Base-by-base conservation (phyloP, 2,329 filamentous ascomycete genomes). In the Botrytis aclada region DNA sequence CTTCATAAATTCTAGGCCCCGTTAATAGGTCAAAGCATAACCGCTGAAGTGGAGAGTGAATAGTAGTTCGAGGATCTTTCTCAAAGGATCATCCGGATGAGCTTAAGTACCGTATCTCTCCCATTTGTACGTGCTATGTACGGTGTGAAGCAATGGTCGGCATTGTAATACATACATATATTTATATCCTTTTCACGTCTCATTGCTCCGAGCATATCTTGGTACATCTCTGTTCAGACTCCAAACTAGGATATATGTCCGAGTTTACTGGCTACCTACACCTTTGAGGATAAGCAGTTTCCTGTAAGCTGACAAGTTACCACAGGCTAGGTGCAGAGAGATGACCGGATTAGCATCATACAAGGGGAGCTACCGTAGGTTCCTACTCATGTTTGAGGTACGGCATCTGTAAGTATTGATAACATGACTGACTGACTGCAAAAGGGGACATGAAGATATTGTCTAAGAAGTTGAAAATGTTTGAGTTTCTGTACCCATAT, bases 41-140 rank as follows among this genome's bases (percentile, higher is more conserved):
- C 47, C 70, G 70, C 70, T 47, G 70, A 69, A 67, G 70, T 72
- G 70, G 70, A 72, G 70, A 67, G n/a, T 3, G 18, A 14, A 39
- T 22, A 29, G n/a, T 5, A 39, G 34, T n/a, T 20, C 18, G 69
- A 41, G 25, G 56, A 64, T 64, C 43, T 14, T 39, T 34, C 20
- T 54, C 16, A 22, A 25, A 37, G 29, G 60, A 70, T 39, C 45
- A 70, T 22, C 29, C 29, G 45, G 63, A 65, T 29, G 51, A 56
- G 51, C n/a, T 14, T 9, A 14, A 56, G 14, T 56, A 29, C n/a
- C 7, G 51, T 29, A 9, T 56, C n/a, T 29, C 51, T 29, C 51
- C n/a, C 51, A 43, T 65, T 18, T 43, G 63, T 37, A 65, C 12
- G 25, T 20, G 5, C 9, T 34, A 5, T 25, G 64, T 67, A 39